Base-by-base conservation (phyloP, 2,329 filamentous ascomycete genomes). In the Ascocoryne sarcoides region DNA sequence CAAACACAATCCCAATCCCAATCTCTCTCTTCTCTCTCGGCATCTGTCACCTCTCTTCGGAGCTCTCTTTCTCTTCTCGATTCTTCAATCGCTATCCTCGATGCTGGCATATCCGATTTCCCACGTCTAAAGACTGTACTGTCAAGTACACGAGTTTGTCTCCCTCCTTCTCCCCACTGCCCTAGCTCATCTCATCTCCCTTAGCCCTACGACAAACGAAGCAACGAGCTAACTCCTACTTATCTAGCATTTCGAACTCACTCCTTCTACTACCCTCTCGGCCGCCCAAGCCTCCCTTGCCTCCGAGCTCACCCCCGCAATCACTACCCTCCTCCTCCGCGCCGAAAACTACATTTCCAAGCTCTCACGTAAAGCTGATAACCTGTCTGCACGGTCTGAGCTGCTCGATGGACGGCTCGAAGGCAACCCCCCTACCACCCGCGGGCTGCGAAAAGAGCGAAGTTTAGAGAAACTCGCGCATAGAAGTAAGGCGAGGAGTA, bases 251-350 rank as follows among this genome's bases (percentile, higher is more conserved):
- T 85, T 84, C 56, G 81, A 85, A 62, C 71, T 85, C 33, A 76
- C 83, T 37, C 79, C 81, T 26, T 76, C 82, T 60, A 69, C 73
- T 26, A 75, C 76, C 40, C 69, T 85, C 12, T 68, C 69, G 45
- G 64, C 73, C 49, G 81, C 81, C 0, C 81, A 85, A 64, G 68
- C 73, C 47, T 67, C 75, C 19, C 69, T 85, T 10, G 71, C 79
- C 39, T 75, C 77, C 38, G 80, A 84, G 56, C 81, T 85, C 48
- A 72, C 73, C n/a, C 81, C 81, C n/a, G 81, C 82, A 60, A 77
- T 85, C 49, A 66, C 72, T 36, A 73, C 71, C 36, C 70, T 85
- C 2, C 69, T 85, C 15, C 64, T 66, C 4, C 71, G 80, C 37
- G 75, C 79, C 5, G 71, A 77, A 39, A 71, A 73, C 45, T 71